Percentiles rank a stretch among this genome's conserved stretches.
phyloP scores from a whole-genome alignment of 2,329 filamentous ascomycete species.

The Cercospora zeae-maydis region DNA sequence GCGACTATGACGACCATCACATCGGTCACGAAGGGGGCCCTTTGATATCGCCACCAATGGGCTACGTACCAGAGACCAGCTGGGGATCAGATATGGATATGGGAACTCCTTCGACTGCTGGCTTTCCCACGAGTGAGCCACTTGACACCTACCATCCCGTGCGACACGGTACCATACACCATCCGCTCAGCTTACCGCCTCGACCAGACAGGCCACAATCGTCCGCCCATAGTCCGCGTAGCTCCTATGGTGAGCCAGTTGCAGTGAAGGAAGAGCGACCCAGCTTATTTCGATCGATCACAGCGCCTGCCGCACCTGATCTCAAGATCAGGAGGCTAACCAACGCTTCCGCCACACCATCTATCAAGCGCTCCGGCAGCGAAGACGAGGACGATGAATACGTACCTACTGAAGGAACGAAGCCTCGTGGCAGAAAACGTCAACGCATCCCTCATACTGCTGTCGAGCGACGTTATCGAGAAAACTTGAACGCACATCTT shows the following conservation, averaged over 20 bases:
- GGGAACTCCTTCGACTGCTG: conserved; percentile 29
- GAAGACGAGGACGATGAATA: conserved; percentile 35
- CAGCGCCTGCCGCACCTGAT: conserved; percentile 26
- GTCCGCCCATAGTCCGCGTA: conserved; percentile 26
- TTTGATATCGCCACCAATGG: conserved; percentile 27
- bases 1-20: conserved; percentile 20
- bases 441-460: conserved; percentile 39
- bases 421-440: conserved; percentile 32
- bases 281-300: conserved; percentile 26
- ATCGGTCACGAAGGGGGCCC: conserved; percentile 21
- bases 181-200: conserved; percentile 21
- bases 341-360: conserved; percentile 16
- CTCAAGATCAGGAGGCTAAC: conserved; percentile 17
- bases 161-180: conserved; percentile 20
- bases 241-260: conserved; percentile 21
- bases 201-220: conserved; percentile 19
- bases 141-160: conserved; percentile 27
- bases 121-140: conserved; percentile 22
- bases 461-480: conserved; percentile 37
- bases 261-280: conserved; percentile 24
- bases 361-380: conserved; percentile 27
- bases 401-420: conserved; percentile 22
- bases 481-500: conserved; percentile 38
- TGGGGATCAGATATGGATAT: conserved; percentile 33
- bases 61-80: conserved; percentile 26